Evolutionary conservation across 202 grass and related monocot species (phyloP), one percentile per base, ranked within the genome.

Genomic region (Zoysia matrella): DNA sequence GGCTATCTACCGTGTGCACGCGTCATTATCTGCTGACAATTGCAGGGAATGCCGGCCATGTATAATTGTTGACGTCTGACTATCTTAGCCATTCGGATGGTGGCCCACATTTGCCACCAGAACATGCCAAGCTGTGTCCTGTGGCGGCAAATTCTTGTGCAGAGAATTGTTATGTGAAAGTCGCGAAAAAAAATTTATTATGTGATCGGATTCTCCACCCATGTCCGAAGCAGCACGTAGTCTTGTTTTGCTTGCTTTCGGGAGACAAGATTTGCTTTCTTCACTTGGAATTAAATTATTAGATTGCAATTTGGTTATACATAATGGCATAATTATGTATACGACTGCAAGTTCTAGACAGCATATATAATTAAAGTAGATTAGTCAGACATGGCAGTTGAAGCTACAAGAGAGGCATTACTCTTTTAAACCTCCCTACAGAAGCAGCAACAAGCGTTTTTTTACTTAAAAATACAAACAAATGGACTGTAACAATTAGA

Each of bases 241-340:
- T 62, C 78, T 67, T 86, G 74, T 51, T 72, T 46, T 60, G 80
- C 52, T 78, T 73, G 15, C 60, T 78, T 72, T n/a, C 1, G 67
- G 56, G 64, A 53, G 80, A 83, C 69, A 58, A 60, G 9, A 60
- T 71, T 54, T 36, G 51, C 49, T 79, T 79, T 65, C 41, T 61
- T 66, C 71, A 69, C 75, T 54, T 83, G 42, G 40, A 69, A 73
- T 9, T 39, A 64, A 70, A 65, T 48, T 3, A 74, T 81, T 63
- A 50, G 44, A 74, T 60, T 70, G 8, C 69, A 69, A 6, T 12
- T 45, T 14, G 11, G 65, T 82, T 7, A 53, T n/a, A 78, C 62
- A 2, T 53, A 53, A 75, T 47, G 16, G 2, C 7, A 13, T 48
- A 65, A n/a, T 47, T 6, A 8, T 40, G 7, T 49, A 71, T 44